phyloP scores from a whole-genome alignment of 257 asterid genomes.

The Solanum pimpinellifolium region DNA sequence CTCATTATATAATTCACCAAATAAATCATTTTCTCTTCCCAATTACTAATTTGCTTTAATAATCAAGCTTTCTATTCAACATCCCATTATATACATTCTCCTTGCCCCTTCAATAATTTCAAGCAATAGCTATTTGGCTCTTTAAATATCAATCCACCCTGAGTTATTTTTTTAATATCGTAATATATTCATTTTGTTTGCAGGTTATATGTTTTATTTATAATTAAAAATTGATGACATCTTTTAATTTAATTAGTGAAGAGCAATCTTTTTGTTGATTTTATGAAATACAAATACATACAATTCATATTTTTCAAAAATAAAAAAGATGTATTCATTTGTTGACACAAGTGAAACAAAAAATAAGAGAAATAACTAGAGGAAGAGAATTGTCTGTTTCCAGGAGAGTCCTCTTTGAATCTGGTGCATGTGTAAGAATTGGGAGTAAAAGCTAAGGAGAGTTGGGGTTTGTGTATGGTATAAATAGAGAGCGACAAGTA shows the following conservation, averaged over 20 bases:
- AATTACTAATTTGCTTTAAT: no score
- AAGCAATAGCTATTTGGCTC: neutral
- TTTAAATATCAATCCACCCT: neutral
- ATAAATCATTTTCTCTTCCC: neutral
- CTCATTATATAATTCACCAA: neutral
- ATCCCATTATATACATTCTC: neutral
- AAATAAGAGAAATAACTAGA: neutral
- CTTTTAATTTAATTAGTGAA: neutral
- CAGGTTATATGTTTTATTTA: neutral
- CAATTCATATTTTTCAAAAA: neutral
- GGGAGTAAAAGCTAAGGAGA: neutral
- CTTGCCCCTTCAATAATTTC: neutral
- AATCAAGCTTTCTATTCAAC: neutral
- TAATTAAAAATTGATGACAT: neutral
- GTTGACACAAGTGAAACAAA: neutral
- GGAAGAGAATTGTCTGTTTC: neutral
- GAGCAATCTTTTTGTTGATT: neutral
- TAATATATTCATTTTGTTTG: neutral
- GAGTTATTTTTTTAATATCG: neutral
- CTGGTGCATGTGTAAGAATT: neutral
- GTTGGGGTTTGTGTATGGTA: neutral
- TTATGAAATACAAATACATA: neutral
- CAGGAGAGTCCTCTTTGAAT: neutral
- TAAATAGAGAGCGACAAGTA: slow-evolving; percentile 7
- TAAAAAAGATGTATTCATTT: no score